A percentile compares a stretch with the other conserved stretches of the same genome.
phyloP scores from a whole-genome alignment of 2,329 filamentous ascomycete species.

The Stachybotrys echinatus region DNA sequence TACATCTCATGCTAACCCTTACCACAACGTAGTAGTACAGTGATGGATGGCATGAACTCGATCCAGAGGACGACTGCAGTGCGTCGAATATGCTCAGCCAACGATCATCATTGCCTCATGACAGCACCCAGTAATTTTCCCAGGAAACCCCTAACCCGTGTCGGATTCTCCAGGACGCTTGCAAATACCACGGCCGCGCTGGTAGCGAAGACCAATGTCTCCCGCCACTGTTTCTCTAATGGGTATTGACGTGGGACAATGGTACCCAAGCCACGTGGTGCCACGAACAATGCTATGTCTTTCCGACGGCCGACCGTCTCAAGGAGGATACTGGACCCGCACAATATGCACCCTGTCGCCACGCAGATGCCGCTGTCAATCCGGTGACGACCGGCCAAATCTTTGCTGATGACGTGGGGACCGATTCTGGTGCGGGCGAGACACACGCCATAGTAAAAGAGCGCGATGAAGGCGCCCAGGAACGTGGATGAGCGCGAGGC shows the following conservation, averaged over 20 bases:
- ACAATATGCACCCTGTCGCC: slow-evolving; percentile 64
- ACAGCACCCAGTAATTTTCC: slow-evolving; percentile 54
- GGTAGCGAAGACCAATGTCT: slow-evolving; percentile 59
- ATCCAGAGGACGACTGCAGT: background rate
- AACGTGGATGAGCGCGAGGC: slow-evolving; percentile 70
- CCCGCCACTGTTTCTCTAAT: slow-evolving; percentile 58
- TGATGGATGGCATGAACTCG: background rate
- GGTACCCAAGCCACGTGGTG: slow-evolving; percentile 70
- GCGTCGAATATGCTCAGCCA: background rate
- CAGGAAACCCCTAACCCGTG: slow-evolving; percentile 62
- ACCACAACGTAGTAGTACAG: background rate
- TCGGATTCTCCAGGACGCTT: slow-evolving; percentile 56
- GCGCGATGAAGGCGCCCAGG: slow-evolving; percentile 67
- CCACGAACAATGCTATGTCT: slow-evolving; percentile 76
- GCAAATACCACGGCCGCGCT: slow-evolving; percentile 69
- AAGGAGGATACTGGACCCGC: slow-evolving; percentile 76
- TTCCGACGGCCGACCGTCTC: slow-evolving; percentile 62
- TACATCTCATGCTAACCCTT: too few relatives aligned
- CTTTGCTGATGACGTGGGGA: slow-evolving; percentile 58
- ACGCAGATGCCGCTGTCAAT: slow-evolving; percentile 65
- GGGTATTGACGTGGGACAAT: slow-evolving; percentile 67
- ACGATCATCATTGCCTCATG: slow-evolving; percentile 25
- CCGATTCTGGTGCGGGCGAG: slow-evolving; percentile 69
- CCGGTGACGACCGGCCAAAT: slow-evolving; percentile 38
- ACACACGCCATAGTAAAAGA: slow-evolving; percentile 85